Percentiles rank a stretch among this genome's conserved stretches.
phyloP scores from a whole-genome alignment of 140 eudicot genomes.

The Ambrosia hybrid region DNA sequence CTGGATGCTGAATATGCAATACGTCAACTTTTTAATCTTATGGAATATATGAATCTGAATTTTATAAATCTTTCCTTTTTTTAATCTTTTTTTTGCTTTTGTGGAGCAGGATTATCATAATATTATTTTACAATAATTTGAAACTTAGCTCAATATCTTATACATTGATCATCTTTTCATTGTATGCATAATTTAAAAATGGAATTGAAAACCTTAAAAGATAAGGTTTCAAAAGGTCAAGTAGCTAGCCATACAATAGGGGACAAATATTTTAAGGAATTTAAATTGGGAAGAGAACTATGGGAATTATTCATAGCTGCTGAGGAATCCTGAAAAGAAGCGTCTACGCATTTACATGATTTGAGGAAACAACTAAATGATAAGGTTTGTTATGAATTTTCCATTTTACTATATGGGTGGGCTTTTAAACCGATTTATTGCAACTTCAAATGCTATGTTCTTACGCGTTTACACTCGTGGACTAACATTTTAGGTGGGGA shows the following conservation, averaged over 20 bases:
- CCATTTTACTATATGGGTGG: too few species aligned
- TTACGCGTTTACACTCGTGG: neutral
- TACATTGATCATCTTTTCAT: neutral
- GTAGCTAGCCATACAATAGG: constrained; percentile 16
- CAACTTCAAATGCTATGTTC: too few species aligned
- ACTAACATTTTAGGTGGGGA: constrained; percentile 37
- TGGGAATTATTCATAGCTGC: constrained; percentile 43
- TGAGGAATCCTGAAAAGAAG: constrained; percentile 44
- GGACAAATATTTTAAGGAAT: constrained; percentile 41
- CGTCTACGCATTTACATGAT: constrained; percentile 32
- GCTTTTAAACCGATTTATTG: neutral
- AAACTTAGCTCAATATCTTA: neutral
- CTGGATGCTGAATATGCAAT: constrained; percentile 25
- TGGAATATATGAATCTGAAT: constrained; percentile 4
- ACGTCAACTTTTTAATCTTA: constrained; percentile 21
- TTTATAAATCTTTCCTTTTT: neutral
- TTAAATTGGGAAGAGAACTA: constrained; percentile 35
- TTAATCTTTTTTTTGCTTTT: neutral
- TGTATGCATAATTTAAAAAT: constrained; percentile 45
- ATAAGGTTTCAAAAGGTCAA: constrained; percentile 38
- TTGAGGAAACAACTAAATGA: constrained; percentile 42
- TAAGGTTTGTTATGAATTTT: constrained; percentile 33
- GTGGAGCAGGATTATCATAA: neutral
- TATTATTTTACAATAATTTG: neutral
- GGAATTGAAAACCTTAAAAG: constrained; percentile 48